A percentile compares a stretch with the other conserved stretches of the same genome.
Conservation (phyloP, 345 rosid genomes). For the Populus ilicifolia region DNA sequence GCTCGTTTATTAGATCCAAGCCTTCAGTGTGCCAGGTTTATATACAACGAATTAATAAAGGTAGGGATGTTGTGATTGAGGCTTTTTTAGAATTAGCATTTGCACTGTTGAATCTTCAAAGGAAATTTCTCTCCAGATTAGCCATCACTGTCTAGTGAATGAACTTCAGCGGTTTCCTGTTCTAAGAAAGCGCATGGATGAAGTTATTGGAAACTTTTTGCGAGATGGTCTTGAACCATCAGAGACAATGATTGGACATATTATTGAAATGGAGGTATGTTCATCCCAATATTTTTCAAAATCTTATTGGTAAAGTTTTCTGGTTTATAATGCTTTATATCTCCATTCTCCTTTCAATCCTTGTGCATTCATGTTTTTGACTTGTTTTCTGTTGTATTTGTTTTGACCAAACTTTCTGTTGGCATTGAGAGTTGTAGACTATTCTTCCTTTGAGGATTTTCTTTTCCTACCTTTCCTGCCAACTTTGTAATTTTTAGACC, state of each 20-base stretch:
- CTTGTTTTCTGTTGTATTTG: neutral
- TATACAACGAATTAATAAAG: constrained; percentile 87
- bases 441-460: neutral
- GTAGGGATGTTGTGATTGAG: constrained; percentile 26
- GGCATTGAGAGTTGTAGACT: neutral
- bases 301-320: neutral
- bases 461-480: neutral
- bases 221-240: constrained; percentile 91
- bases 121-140: constrained; percentile 52
- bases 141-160: constrained; percentile 71
- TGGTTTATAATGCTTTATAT: neutral
- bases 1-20: constrained; percentile 91
- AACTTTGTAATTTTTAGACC: neutral
- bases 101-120: neutral
- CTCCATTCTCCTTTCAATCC: neutral
- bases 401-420: neutral
- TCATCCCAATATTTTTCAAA: neutral
- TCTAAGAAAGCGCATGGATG: constrained; percentile 88
- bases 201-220: constrained; percentile 78
- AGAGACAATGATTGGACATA: constrained; percentile 84
- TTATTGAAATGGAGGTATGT: constrained; percentile 89
- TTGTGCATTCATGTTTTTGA: neutral
- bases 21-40: constrained; percentile 95
- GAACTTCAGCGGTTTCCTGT: constrained; percentile 83
- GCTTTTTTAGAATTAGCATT: neutral